A percentile compares a stretch with the other conserved stretches of the same genome.
Conservation (phyloP, 495 filamentous ascomycete genomes). For the Trichoderma orchidacearum region DNA sequence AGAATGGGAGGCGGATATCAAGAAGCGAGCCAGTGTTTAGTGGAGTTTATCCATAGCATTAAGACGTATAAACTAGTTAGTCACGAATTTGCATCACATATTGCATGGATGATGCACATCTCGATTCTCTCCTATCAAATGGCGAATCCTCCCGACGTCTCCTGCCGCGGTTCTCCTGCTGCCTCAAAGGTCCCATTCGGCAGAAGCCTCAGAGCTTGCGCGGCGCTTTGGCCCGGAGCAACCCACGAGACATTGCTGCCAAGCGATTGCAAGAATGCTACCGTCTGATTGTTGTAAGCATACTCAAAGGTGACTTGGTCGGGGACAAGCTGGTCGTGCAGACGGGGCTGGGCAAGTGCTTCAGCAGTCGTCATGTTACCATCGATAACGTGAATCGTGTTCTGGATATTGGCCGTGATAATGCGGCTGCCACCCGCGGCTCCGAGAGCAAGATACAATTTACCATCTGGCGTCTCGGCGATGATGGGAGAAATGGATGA, state of each 20-base stretch:
- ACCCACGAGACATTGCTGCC: slow-evolving; percentile 63
- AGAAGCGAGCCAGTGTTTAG: not conserved
- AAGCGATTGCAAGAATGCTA: slow-evolving; percentile 34
- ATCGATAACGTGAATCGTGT: slow-evolving; percentile 57
- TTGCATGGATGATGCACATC: too few species aligned
- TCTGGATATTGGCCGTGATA: slow-evolving; percentile 65
- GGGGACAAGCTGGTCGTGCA: slow-evolving; percentile 73
- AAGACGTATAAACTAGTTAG: too few species aligned
- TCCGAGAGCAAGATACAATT: slow-evolving; percentile 36
- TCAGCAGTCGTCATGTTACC: slow-evolving; percentile 33
- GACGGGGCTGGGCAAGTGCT: slow-evolving; percentile 46
- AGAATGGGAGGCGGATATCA: not conserved
- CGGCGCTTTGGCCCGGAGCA: slow-evolving; percentile 43
- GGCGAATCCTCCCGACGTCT: slow-evolving; percentile 12
- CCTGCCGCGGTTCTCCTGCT: slow-evolving; percentile 51
- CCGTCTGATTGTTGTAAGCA: slow-evolving; percentile 49
- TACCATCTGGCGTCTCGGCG: slow-evolving; percentile 34
- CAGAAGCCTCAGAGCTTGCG: slow-evolving; percentile 48
- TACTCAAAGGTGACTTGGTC: slow-evolving; percentile 53
- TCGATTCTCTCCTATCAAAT: not conserved
- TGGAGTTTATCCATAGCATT: not conserved
- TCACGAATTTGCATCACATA: too few species aligned
- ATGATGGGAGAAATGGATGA: slow-evolving; percentile 62
- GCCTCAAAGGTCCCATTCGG: slow-evolving; percentile 31
- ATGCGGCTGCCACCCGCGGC: slow-evolving; percentile 69